These are phyloP conservation scores for Camillea tinctor DNA, from an alignment of 2,329 filamentous ascomycete species.

Conservation along the genomic window DNA sequence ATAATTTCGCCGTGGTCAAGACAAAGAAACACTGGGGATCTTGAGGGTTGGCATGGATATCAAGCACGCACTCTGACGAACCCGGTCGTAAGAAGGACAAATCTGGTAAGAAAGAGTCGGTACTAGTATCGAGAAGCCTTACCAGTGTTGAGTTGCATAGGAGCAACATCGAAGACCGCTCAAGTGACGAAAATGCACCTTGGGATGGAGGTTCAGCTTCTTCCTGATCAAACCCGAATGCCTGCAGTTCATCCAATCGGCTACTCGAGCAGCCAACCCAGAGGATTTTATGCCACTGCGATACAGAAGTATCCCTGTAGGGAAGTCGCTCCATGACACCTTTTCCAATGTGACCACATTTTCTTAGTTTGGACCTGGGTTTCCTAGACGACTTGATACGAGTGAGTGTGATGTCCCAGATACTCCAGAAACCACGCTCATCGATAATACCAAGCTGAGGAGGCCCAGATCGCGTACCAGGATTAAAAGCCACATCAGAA, in stretches of 20 bases:
- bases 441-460: conserved; percentile 67
- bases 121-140: conserved; percentile 28
- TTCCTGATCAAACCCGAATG: conserved; percentile 38
- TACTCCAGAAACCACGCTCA: conserved; percentile 61
- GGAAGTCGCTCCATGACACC: conserved; percentile 39
- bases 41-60: conserved; percentile 25
- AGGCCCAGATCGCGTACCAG: conserved; percentile 45
- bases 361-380: conserved; percentile 33
- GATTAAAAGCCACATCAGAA: conserved; percentile 65
- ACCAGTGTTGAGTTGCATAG: conserved; percentile 30
- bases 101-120: conserved; percentile 26
- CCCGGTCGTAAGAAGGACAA: conserved; percentile 22
- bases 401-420: conserved; percentile 59
- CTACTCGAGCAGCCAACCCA: conserved; percentile 37
- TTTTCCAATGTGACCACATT: conserved; percentile 44
- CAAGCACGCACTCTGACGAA: conserved; percentile 25
- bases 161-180: conserved; percentile 58
- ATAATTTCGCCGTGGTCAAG: conserved; percentile 30
- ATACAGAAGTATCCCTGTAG: conserved; percentile 24
- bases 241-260: conserved; percentile 30
- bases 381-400: conserved; percentile 34
- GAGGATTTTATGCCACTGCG: conserved; percentile 43
- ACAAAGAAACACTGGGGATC: conserved; percentile 31
- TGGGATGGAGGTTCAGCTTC: conserved; percentile 14
- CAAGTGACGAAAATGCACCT: conserved; percentile 35